Evolutionary conservation across 345 rosid genomes (phyloP).

Genomic region (Ricinus communis): DNA sequence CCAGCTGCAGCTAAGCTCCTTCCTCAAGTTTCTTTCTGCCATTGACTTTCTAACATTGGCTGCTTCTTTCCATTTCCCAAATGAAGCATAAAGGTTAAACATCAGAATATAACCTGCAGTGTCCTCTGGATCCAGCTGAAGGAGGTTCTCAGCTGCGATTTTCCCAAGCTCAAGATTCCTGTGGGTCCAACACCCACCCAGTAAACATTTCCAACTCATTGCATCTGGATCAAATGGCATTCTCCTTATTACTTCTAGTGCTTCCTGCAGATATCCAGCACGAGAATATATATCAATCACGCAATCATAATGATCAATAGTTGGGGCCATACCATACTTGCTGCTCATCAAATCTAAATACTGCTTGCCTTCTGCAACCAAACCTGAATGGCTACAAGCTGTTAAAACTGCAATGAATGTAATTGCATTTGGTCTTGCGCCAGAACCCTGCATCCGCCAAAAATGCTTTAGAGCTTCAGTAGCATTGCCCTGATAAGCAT

Average conservation of each 20-base stretch:
- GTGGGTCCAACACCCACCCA: slow-evolving; percentile 74
- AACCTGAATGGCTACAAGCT: slow-evolving; percentile 75
- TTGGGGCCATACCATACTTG: slow-evolving; percentile 50
- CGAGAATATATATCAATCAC: slow-evolving; percentile 68
- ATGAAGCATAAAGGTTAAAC: slow-evolving; percentile 55
- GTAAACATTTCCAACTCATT: slow-evolving; percentile 74
- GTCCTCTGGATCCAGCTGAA: slow-evolving; percentile 54
- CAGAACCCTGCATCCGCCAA: slow-evolving; percentile 45
- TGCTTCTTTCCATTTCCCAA: slow-evolving; percentile 71
- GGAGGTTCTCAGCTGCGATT: slow-evolving; percentile 59
- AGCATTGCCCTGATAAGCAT: slow-evolving; percentile 71
- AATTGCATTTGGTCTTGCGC: slow-evolving; percentile 58
- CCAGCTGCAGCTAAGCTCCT: slow-evolving; percentile 82
- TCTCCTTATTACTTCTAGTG: slow-evolving; percentile 44
- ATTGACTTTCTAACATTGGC: slow-evolving; percentile 57
- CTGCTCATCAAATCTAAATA: slow-evolving; percentile 48
- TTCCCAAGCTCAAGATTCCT: slow-evolving; percentile 62
- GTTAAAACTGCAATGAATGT: slow-evolving; percentile 68
- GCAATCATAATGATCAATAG: slow-evolving; percentile 69
- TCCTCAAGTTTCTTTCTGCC: slow-evolving; percentile 56
- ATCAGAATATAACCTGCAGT: slow-evolving; percentile 63
- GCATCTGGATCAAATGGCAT: slow-evolving; percentile 65
- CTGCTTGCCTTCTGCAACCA: slow-evolving; percentile 49
- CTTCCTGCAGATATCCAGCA: slow-evolving; percentile 57
- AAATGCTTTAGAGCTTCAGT: slow-evolving; percentile 59